Base-by-base conservation (phyloP, 2,329 filamentous ascomycete species). In the Nectriaceae sp. region DNA sequence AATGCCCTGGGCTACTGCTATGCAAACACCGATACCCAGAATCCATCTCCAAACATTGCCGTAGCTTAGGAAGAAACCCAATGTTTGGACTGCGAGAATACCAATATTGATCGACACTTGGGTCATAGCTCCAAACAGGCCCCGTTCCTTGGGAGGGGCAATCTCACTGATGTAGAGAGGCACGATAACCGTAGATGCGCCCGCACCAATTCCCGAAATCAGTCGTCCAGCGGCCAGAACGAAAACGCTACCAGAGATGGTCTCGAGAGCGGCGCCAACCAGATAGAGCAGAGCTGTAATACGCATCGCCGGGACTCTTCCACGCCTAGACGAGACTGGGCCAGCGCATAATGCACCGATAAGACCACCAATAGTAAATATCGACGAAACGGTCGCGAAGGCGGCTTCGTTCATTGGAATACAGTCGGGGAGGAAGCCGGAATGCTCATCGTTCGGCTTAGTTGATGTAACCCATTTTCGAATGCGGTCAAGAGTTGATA, bases 131-230 rank as follows among this genome's bases (percentile, higher is more conserved):
- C 84, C 84, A 64, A 96, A 97, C 54, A 96, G 83, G 4, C 91
- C 92, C 46, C 85, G 83, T 56, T 87, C 81, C 15, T 77, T 73
- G 0, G 83, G 83, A 4, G 93, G 94, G 0, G 92, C 87, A 21
- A 97, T 82, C 70, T 99, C 94, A 39, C 90, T 92, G 59, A 99
- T 90, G 74, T 96, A 99, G 18, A 99, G 82, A 1, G 94, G 94
- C 3, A 95, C 91, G 29, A 97, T 89, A 18, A 99, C 94, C 3
- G 94, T 93, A 2, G 91, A 84, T 3, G 91, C 90, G 19, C 94
- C 94, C 5, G 91, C 91, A 5, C 89, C 92, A 2, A 96, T 66
- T 11, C 94, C 94, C 8, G 89, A 87, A 13, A 97, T 65, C 19
- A 96, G 75, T 19, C 94, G 82, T 4, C 93, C 94, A 15, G 89